A percentile compares a stretch with the other conserved stretches of the same genome.
Evolutionary conservation across 2,329 filamentous ascomycete genomes (phyloP).

Genomic region (Alternaria consortialis): DNA sequence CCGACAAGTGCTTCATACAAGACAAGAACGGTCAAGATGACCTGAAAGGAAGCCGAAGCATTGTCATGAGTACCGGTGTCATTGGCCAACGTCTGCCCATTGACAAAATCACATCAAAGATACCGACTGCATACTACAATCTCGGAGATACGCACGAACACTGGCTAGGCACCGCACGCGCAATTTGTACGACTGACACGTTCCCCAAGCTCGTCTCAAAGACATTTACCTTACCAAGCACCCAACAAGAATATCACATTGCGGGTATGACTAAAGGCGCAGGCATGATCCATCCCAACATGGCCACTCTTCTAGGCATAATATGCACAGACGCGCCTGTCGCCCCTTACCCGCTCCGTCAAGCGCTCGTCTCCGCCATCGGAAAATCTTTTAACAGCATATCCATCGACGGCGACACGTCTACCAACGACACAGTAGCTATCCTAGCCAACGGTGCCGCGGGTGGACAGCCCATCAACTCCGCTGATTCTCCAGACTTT

Average conservation of each 20-base stretch:
- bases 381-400: conserved; percentile 95
- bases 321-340: conserved; percentile 92
- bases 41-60: conserved; percentile 67
- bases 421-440: conserved; percentile 95
- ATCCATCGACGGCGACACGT: conserved; percentile 95
- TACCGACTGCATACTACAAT: conserved; percentile 76
- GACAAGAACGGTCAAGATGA: conserved; percentile 49
- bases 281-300: conserved; percentile 99
- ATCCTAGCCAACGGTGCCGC: conserved; percentile 95
- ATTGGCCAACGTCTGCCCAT: conserved; percentile 96
- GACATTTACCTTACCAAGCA: conserved; percentile 84
- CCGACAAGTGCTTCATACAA: conserved; percentile 70
- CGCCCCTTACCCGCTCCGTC: conserved; percentile 70
- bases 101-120: conserved; percentile 83
- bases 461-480: conserved; percentile 71
- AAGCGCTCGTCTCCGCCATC: conserved; percentile 76
- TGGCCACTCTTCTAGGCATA: conserved; percentile 93
- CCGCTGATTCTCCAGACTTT: conserved; percentile 68
- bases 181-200: conserved; percentile 98
- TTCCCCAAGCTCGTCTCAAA: conserved; percentile 94
- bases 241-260: conserved; percentile 80
- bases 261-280: conserved; percentile 98
- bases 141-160: conserved; percentile 80
- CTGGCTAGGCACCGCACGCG: conserved; percentile 86
- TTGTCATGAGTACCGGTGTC: conserved; percentile 98